Base-by-base conservation (phyloP, 805 yeast species). In the Zygosaccharomyces bisporus region DNA sequence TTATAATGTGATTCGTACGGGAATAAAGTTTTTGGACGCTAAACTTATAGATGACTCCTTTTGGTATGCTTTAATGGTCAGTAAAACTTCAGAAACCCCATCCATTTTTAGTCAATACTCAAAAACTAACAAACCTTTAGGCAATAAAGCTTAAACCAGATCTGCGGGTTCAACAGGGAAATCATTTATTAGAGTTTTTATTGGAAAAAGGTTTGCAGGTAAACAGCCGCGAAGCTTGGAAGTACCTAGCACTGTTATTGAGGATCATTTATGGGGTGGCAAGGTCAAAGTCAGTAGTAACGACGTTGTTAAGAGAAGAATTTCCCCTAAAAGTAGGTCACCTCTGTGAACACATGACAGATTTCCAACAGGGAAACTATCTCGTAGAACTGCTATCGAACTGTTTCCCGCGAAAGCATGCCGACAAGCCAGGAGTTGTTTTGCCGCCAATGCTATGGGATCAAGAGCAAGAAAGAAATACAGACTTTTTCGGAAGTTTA, bases 301-400 rank as follows among this genome's bases (percentile, higher is more conserved):
- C 43, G 3, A 41, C 49, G 6, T 29, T 52, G 32, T 37, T 56
- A 14, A 44, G 43, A 25, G 45, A 34, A 4, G 47, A 41, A 8
- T 55, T 41, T 39, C 39, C 47, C 10, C 10, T 13, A 7, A 34
- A 37, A 14, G 13, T 58, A 4, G 60, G 59, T 8, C 24, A 29
- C 14, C 17, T 52, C 8, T 35, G 56, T 20, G 57, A 54, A 18
- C 36, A 31, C 20, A 20, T 49, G 6, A 43, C 41, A 8, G 55
- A 55, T 34, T 51, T 58, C 24, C 60, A 56, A 18, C 51, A 52
- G 30, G 54, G 53, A 4, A 50, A 52, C 41, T 50, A 44, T 35
- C 30, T 54, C 3, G 32, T 54, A 7, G 55, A 52, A 34, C 23
- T 56, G 17, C 34, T 58, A 10, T 43, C 53, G 4, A 50, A 51